Conservation (phyloP, 345 rosid species). For the Raphanus raphanistrum region DNA sequence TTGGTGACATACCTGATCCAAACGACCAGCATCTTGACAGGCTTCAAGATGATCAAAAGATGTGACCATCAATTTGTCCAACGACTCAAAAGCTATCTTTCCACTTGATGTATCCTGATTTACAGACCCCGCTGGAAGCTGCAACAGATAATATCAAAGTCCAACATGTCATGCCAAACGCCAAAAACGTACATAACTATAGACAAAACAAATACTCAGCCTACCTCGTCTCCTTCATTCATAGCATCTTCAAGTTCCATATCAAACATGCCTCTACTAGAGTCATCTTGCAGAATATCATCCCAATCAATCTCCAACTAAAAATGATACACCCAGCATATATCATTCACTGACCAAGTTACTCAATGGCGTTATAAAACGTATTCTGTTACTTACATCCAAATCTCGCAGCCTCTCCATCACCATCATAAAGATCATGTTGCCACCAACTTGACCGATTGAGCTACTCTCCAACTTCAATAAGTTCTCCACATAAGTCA, state of each 20-base stretch:
- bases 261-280: slow-evolving; percentile 72
- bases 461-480: slow-evolving; percentile 70
- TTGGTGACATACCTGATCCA: background rate
- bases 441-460: slow-evolving; percentile 70
- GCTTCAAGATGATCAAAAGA: slow-evolving; percentile 80
- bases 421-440: slow-evolving; percentile 64
- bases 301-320: slow-evolving; percentile 87
- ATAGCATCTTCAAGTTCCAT: slow-evolving; percentile 64
- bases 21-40: slow-evolving; percentile 26
- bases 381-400: slow-evolving; percentile 61
- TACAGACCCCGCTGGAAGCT: slow-evolving; percentile 53
- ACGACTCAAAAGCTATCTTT: slow-evolving; percentile 52
- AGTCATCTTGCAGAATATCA: slow-evolving; percentile 64
- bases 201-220: background rate
- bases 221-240: slow-evolving; percentile 57
- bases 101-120: slow-evolving; percentile 48
- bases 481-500: slow-evolving; percentile 74
- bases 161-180: background rate
- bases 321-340: slow-evolving; percentile 8
- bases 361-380: background rate
- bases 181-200: background rate
- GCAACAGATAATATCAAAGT: slow-evolving; percentile 22
- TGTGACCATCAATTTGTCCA: slow-evolving; percentile 75
- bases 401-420: slow-evolving; percentile 78
- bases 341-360: slow-evolving; percentile 9